These are phyloP conservation scores for Nicotiana tomentosiformis DNA, from an alignment of 257 asterid genomes.

Conservation along the genomic window DNA sequence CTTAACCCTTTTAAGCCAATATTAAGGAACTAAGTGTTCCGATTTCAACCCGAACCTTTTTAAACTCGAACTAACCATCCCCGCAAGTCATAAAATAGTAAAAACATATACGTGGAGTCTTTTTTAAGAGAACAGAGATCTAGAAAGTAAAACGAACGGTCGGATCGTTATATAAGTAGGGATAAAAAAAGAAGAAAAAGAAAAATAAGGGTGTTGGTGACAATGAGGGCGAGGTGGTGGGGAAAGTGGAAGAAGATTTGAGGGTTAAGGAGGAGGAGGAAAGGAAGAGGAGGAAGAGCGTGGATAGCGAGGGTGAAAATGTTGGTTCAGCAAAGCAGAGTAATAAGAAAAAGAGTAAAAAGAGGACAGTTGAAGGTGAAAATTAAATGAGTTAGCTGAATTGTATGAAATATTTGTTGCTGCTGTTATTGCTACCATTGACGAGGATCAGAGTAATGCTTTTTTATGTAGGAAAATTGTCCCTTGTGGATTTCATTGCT, in stretches of 20 bases:
- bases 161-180: not conserved
- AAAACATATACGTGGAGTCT: too few relatives aligned
- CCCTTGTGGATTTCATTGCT: not conserved
- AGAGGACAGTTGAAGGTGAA: conserved; percentile 21
- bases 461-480: not conserved
- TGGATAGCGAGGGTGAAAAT: conserved; percentile 10
- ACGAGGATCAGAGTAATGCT: not conserved
- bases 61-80: too few relatives aligned
- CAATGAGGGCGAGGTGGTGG: not conserved
- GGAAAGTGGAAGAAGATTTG: not conserved
- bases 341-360: conserved; percentile 27
- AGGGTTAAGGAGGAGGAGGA: conserved; percentile 11
- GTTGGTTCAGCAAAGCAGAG: conserved; percentile 7
- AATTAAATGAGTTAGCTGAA: not conserved
- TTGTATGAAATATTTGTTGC: not conserved
- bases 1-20: too few relatives aligned
- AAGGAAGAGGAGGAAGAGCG: conserved; percentile 24
- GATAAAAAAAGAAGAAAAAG: conserved; percentile 6
- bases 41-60: too few relatives aligned
- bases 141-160: too few relatives aligned
- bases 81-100: too few relatives aligned
- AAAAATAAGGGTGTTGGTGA: conserved; percentile 12
- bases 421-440: not conserved
- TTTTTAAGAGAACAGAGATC: too few relatives aligned
- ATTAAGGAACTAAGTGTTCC: too few relatives aligned